Base-by-base conservation (phyloP, 2,329 filamentous ascomycete genomes). In the Parastagonospora nodorum region DNA sequence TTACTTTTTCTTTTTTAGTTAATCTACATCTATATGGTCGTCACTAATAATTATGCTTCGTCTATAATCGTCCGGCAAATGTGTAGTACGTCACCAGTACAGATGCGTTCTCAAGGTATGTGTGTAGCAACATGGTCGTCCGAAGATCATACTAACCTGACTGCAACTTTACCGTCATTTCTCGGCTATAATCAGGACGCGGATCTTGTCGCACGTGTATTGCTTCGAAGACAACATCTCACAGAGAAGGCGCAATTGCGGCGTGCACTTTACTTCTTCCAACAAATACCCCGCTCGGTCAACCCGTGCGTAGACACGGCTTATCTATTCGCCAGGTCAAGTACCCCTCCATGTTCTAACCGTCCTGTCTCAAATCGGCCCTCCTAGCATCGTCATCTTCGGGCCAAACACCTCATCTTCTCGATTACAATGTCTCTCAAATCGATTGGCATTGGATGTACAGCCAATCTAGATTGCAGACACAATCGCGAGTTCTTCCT, bases 1-100 rank as follows among this genome's bases (percentile, higher is more conserved):
- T 53, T 63, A 55, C 43, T 31, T 50, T 32, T 48, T n/a, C n/a
- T 59, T 54, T 43, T 57, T 50, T 3, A 24, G 19, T 24, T 5
- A 24, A 24, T 24, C 19, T 24, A 24, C 19, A 24, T 24, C 19
- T 24, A 5, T 5, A 24, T 24, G 19, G 3, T 24, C 19, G 19
- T 24, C 19, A 24, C 19, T 5, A n/a, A n/a, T 5, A 24, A 3
- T 24, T 24, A 5, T 3, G 3, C 19, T 24, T 24, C 19, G 19
- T 24, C 19, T 24, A 3, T 24, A 24, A 24, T 24, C 5, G 19
- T 3, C 19, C 19, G 3, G 5, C 19, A 24, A 24, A 24, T 5
- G 19, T 24, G 19, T 3, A 24, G n/a, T 24, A 24, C 19, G 19
- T 24, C 19, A 24, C 19, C 19, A 24, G 19, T 24, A 24, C 19